Evolutionary conservation across 768 basidiomycete species (phyloP), one percentile per base, ranked within the genome.

Genomic region (Boletus tomentosulus): DNA sequence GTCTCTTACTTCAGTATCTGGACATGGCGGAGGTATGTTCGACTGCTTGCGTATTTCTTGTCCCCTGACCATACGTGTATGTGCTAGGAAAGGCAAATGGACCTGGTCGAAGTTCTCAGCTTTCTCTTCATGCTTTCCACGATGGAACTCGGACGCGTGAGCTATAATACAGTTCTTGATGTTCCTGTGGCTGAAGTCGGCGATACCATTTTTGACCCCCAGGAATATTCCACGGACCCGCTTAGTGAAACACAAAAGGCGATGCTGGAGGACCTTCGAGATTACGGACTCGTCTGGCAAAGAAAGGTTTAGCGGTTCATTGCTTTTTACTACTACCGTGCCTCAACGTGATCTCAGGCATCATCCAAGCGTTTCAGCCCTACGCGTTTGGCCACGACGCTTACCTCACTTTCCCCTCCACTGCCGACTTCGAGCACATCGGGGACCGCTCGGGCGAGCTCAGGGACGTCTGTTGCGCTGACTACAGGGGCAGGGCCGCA

Each of bases 51-150:
- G 31, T 41, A 50, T n/a, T 11, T 30, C 43, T 56, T 51, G 31
- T 58, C 54, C 22, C 33, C 41, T 60, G 63, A 59, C 52, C 35
- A 37, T 54, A 62, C 58, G 42, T 45, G 46, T 1, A 27, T 37
- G 19, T 56, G 42, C 31, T 66, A 92, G 88, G 86, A 90, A 73
- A 80, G 91, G 53, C 81, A 85, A 64, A 92, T 94, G 85, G 95
- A 96, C 70, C 77, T 95, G 0, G 92, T 98, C 9, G 92, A 96
- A 67, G 89, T 97, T 9, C 78, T 98, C 51, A 87, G 88, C 59
- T 94, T 98, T 71, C 77, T 98, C 46, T 94, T 98, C 77, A 97
- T 98, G 88, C 78, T 99, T 56, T 94, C 94, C 2, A 97, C 91
- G 4, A 94, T 95, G 85, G 92, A 97, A 66, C 83, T 98, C 6